These are phyloP conservation scores for Colletotrichum tabaci DNA, from an alignment of 2,329 filamentous ascomycete species.

Conservation along the genomic window DNA sequence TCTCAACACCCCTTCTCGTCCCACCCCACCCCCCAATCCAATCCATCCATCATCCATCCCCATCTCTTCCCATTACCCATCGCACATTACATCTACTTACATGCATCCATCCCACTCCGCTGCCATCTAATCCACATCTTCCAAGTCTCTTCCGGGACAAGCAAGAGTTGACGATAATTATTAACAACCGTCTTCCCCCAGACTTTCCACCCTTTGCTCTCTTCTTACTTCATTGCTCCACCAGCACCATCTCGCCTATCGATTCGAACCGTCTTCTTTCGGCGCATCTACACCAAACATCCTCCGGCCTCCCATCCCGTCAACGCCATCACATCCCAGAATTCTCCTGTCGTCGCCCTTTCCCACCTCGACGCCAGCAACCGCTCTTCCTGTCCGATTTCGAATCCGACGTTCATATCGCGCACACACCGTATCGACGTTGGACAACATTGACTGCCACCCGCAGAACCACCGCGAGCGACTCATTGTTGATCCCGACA, in stretches of 20 bases:
- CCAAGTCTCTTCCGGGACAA: constrained; percentile 19
- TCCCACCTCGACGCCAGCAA: constrained; percentile 10
- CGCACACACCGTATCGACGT: background rate
- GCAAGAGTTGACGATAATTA: constrained; percentile 43
- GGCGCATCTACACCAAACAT: constrained; percentile 35
- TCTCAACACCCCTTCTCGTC: background rate
- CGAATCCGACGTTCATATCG: constrained; percentile 14
- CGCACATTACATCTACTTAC: constrained; percentile 39
- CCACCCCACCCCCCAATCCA: constrained; percentile 2
- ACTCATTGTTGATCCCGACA: constrained; percentile 16
- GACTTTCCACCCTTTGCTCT: constrained; percentile 41
- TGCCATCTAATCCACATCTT: constrained; percentile 41
- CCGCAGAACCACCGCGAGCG: background rate
- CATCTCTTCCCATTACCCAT: constrained; percentile 31
- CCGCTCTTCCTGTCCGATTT: background rate
- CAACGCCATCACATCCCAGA: constrained; percentile 24
- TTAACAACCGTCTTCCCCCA: constrained; percentile 42
- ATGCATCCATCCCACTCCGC: constrained; percentile 36
- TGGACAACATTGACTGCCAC: constrained; percentile 28
- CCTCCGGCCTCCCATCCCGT: constrained; percentile 21
- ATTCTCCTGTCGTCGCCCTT: constrained; percentile 28
- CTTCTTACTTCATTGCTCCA: constrained; percentile 43
- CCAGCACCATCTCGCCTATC: constrained; percentile 25
- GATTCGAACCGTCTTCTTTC: background rate
- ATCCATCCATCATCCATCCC: constrained; percentile 21